Percentiles rank a stretch among this genome's conserved stretches.
These are phyloP conservation scores for Brassica balearica DNA, from an alignment of 441 rosid species.

Conservation along the genomic window DNA sequence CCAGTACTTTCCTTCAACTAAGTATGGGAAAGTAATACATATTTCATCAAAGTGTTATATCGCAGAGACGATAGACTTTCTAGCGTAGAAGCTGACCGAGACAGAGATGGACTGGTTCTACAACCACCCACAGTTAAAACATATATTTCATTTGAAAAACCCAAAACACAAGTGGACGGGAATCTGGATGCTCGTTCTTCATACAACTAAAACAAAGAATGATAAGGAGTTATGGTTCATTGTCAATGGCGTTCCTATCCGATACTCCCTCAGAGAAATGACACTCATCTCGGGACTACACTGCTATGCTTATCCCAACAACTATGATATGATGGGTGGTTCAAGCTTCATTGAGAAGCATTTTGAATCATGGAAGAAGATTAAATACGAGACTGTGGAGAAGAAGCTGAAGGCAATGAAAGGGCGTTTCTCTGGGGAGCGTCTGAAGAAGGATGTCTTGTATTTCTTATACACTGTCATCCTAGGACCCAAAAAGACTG, in stretches of 20 bases:
- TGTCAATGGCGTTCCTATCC: not conserved
- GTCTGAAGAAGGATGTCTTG: not conserved
- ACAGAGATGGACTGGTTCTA: not conserved
- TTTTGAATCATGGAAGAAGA: not conserved
- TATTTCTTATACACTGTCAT: not conserved
- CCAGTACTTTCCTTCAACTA: not conserved
- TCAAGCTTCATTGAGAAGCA: not conserved
- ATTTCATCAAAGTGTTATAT: not conserved
- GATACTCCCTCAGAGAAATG: not conserved
- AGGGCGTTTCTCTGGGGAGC: not conserved
- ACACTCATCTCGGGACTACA: not conserved
- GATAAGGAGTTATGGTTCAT: not conserved
- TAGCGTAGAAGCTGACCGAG: not conserved
- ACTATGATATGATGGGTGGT: not conserved
- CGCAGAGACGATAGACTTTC: not conserved
- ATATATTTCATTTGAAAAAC: not conserved
- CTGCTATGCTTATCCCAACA: not conserved
- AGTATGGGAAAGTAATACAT: not conserved
- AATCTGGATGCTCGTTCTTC: not conserved
- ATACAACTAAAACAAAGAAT: not conserved
- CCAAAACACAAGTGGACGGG: not conserved
- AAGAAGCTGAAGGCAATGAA: not conserved
- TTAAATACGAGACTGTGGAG: not conserved
- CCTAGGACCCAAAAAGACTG: not conserved
- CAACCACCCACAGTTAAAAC: not conserved